Evolutionary conservation across 768 basidiomycete genomes (phyloP), one percentile per base, ranked within the genome.

Genomic region (Naganishia randhawae): DNA sequence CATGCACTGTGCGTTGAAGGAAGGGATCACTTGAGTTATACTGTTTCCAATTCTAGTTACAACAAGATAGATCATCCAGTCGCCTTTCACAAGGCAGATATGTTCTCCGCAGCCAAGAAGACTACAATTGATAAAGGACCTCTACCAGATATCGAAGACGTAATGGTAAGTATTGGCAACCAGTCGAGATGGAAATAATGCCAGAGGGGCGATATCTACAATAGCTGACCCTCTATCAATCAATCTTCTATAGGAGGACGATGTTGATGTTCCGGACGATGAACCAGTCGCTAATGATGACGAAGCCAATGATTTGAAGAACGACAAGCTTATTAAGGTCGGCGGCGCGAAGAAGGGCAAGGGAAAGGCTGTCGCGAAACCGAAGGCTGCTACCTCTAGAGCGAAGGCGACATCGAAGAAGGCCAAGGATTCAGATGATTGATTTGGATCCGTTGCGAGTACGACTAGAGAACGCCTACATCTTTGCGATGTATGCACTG

Each of bases 141-240:
- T 5, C 85, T 86, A 11, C 92, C 95, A 0, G 95, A 98, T 81
- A 83, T 92, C 22, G 95, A 97, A 77, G 95, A 98, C 61, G 93
- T 88, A 71, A 92, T 90, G 71, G 89, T 91, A 71, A 75, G 86
- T 80, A 4, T 33, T 57, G 19, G 22, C 37, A 35, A 27, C 66
- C 65, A 1, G 70, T 63, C 45, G 13, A n/a, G 45, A 4, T 3
- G 11, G 69, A 65, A 8, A 54, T n/a, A n/a, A n/a, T n/a, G n/a
- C n/a, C n/a, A n/a, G n/a, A n/a, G n/a, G n/a, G n/a, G n/a, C n/a
- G n/a, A n/a, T 42, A n/a, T 51, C 37, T 22, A 39, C 64, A 25
- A 65, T 39, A 50, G 29, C 57, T 29, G 39, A 74, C 35, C 71
- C 39, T 54, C 52, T 53, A n/a, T 2, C 41, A 27, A 7, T 48